Evolutionary conservation across 2,329 filamentous ascomycete species (phyloP), one percentile per base, ranked within the genome.

Genomic region (Sporothrix curviconia): DNA sequence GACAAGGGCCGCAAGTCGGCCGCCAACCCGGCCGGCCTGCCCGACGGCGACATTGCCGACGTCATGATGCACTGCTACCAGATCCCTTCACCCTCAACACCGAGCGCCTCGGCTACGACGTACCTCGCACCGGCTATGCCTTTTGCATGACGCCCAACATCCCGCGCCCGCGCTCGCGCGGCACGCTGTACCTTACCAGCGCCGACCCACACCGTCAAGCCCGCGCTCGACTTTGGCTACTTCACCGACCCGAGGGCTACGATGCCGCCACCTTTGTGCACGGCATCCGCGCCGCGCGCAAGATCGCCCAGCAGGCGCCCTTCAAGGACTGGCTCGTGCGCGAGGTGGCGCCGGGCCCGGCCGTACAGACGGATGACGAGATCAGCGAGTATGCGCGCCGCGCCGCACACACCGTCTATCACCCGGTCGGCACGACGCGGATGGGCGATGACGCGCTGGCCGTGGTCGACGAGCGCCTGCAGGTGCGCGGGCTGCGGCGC

Each of bases 61-160:
- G 75, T 95, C 67, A 95, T 95, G 91, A 94, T 94, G 87, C 90
- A 95, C 76, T 95, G 90, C 81, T 95, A 95, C 77, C 91, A 95
- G 74, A 95, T 95, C 64, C 90, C 55, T 95, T 95, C 74, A 89
- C 86, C 61, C 83, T 91, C 64, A 95, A 95, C 79, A 96, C 90
- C 1, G 76, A 80, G 56, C 85, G 89, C 40, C 80, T 96, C 11
- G 90, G 90, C 64, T 95, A 85, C 68, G 78, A 77, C 42, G 69
- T 72, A 59, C 68, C 79, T 2, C 47, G 47, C 17, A 54, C 59
- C 63, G 87, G 86, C 60, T 87, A 92, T 66, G 90, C 89, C 54
- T 95, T 95, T 78, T 94, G 90, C 81, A 94, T 94, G 86, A 94
- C 90, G 15, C 90, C 90, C 66, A 94, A 95, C 76, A 94, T 95